Conservation (phyloP, 2,329 filamentous ascomycete genomes). For the Ploettnerulaceae sp. region DNA sequence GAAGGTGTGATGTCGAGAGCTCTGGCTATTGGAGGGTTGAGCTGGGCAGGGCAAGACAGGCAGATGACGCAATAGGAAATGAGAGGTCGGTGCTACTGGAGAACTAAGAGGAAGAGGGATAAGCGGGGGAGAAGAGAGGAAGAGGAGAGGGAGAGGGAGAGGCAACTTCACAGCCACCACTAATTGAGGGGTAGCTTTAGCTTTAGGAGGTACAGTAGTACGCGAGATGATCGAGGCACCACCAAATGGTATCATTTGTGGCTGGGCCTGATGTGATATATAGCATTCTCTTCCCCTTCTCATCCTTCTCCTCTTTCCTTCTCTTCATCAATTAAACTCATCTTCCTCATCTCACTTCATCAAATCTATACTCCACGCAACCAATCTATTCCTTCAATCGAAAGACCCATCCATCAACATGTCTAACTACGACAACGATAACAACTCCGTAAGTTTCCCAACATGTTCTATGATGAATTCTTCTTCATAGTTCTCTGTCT, state of each 20-base stretch:
- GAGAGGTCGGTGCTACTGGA: not conserved
- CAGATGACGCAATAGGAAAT: not conserved
- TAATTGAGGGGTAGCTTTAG: constrained; percentile 1
- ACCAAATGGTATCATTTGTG: constrained; percentile 5
- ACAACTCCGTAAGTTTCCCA: constrained; percentile 28
- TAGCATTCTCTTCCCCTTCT: constrained; percentile 1
- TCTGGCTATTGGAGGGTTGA: no score
- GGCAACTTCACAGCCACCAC: constrained; percentile 3
- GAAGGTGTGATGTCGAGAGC: not conserved
- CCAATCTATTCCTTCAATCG: constrained; percentile 7
- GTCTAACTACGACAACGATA: constrained; percentile 33
- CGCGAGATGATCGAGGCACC: not conserved
- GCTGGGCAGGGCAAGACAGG: not conserved
- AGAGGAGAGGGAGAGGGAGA: not conserved
- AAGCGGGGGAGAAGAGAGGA: not conserved
- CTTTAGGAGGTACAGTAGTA: not conserved
- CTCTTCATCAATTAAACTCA: not conserved
- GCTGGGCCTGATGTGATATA: constrained; percentile 6
- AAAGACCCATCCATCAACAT: constrained; percentile 22
- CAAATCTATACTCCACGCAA: constrained; percentile 7
- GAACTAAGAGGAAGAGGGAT: no score
- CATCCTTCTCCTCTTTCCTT: not conserved
- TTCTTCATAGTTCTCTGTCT: constrained; percentile 15
- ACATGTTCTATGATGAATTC: constrained; percentile 1
- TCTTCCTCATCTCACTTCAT: constrained; percentile 1